Base-by-base conservation (phyloP, 345 rosid genomes). In the Salix udensis region DNA sequence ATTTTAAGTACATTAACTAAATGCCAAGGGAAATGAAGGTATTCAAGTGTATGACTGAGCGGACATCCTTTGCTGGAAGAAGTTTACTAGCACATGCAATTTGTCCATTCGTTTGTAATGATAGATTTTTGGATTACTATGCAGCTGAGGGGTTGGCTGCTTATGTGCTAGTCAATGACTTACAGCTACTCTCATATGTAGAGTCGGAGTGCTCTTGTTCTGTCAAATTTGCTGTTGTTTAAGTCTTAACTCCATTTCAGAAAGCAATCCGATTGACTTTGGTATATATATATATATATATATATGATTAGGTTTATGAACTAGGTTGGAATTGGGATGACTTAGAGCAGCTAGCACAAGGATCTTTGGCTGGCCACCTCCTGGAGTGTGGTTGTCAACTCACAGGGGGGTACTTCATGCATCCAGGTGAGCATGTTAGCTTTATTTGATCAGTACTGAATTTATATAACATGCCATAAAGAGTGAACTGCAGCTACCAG, bases 381-480 rank as follows among this genome's bases (percentile, higher is more conserved):
- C 79, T 94, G 68, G 98, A 94, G 85, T 94, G 98, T 44, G 97
- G 98, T 79, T 92, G 97, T 84, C 98, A 94, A 83, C 95, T 94
- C 60, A 94, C 95, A n/a, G 97, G 97, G 72, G 98, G 98, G 79
- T 94, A 92, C 87, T 94, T 90, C 91, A 91, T 92, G 97, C 98
- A 94, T 86, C 97, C 98, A 79, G 95, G 98, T 94, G 70, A 84
- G 69, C 48, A 55, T 70, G 68, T 78, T 74, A 40, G 26, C 46
- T 79, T 72, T 78, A 37, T 6, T 77, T 73, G n/a, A 36, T 40
- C 66, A 24, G 18, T 40, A 8, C 40, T 18, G 65, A 16, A 31
- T 37, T 58, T 50, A 21, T 44, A 50, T 40, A 52, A 65, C 24
- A 36, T 30, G 34, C 53, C 71, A 73, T 44, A 53, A 74, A 76